Base-by-base conservation (phyloP, 208 protist species). In the Trichomonas tenax region DNA sequence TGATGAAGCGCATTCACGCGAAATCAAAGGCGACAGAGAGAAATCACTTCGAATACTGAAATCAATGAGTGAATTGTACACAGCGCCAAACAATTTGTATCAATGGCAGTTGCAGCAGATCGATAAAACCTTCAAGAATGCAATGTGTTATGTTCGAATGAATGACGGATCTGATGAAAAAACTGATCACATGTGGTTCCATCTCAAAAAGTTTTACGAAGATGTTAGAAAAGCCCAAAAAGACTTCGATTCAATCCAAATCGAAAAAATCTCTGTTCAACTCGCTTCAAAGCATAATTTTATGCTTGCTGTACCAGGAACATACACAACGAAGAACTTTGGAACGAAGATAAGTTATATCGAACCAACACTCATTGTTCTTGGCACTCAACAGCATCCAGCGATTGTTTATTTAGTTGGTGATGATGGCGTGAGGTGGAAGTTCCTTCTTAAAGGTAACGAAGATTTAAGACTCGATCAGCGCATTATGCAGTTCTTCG, bases 361-460 rank as follows among this genome's bases (percentile, higher is more conserved):
- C 10, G 86, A 93, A 1, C 86, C 40, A 11, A 93, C 17, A 34
- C 51, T 93, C 26, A 41, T 41, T 26, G n/a, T 93, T 51, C 15
- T 93, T 0, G 26, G 40, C n/a, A 93, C 86, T 17, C 86, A 96
- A 38, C 95, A 96, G n/a, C 49, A 63, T 51, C 95, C 95, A 41
- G 8, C 63, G n/a, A 34, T 58, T 11, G 36, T 58, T 38, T 46
- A 46, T 10, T 63, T 96, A 8, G 17, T 44, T 58, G 95, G 41
- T n/a, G 48, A 36, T 51, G 46, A 34, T 49, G 72, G 63, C 21
- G 8, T 21, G 4, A 34, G 44, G 36, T 96, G 72, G 58, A 51
- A 49, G 14, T 96, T 96, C n/a, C 41, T 96, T 3, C 46, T 96
- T 23, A 96, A 96, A 86, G 95, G 95, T 41, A 82, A 96, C 36